phyloP scores from a whole-genome alignment of 2,329 filamentous ascomycete species.

The Colletotrichum higginsianum region DNA sequence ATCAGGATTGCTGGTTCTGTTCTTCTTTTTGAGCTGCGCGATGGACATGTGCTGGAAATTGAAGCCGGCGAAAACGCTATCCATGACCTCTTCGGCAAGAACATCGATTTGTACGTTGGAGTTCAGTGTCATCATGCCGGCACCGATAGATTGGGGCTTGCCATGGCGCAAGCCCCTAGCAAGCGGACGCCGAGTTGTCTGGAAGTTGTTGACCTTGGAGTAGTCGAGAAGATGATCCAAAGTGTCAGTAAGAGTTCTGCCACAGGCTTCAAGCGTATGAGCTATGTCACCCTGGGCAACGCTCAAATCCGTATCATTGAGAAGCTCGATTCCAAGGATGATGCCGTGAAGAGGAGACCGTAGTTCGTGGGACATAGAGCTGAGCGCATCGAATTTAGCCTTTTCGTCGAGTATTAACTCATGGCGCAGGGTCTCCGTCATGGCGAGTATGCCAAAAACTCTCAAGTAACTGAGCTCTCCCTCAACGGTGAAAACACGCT shows the following conservation, averaged over 20 bases:
- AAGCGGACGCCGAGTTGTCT: neutral
- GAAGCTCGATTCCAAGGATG: conserved; percentile 66
- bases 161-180: conserved; percentile 60
- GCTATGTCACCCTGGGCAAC: conserved; percentile 63
- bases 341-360: conserved; percentile 74
- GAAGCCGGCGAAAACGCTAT: conserved; percentile 63
- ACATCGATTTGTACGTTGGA: conserved; percentile 54
- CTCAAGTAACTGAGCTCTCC: conserved; percentile 62
- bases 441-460: conserved; percentile 65
- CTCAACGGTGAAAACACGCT: conserved; percentile 55
- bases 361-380: conserved; percentile 74
- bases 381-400: conserved; percentile 68
- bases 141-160: neutral
- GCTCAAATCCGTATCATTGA: conserved; percentile 61
- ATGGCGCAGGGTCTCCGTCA: conserved; percentile 66
- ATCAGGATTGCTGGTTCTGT: neutral
- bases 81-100: conserved; percentile 62
- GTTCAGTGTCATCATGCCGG: conserved; percentile 45
- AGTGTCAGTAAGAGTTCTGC: conserved; percentile 66
- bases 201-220: conserved; percentile 66
- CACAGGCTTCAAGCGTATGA: conserved; percentile 65
- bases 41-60: conserved; percentile 51
- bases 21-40: neutral
- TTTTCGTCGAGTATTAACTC: conserved; percentile 49
- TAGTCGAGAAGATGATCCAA: conserved; percentile 69